Base-by-base conservation (phyloP, 257 asterid genomes). In the Solanum ossicruentum region DNA sequence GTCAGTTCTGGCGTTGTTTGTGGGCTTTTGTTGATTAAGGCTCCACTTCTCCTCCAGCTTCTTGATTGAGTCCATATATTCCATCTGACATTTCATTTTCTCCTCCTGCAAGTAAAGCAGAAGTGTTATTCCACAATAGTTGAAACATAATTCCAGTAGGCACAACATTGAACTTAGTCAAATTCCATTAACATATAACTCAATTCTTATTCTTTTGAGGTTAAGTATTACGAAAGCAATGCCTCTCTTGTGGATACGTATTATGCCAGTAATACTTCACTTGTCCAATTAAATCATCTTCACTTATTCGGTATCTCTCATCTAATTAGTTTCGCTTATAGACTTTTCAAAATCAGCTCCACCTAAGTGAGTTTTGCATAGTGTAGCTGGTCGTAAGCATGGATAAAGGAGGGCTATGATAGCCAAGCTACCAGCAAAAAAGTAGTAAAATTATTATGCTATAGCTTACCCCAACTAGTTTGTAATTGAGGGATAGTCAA, bases 61-160 rank as follows among this genome's bases (percentile, higher is more conserved):
- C 92, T 97, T 94, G 86, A 97, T 97, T 70, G 99, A 95, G 87
- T 95, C 93, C 98, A 95, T 92, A 89, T 95, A 97, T 86, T 97
- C 99, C 99, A 97, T 90, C 91, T 95, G 99, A 80, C 99, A 97
- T 91, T 94, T 95, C 67, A 92, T 93, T 89, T 94, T 97, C 90
- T 94, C 99, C 92, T 93, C 98, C 99, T 97, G 86, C 88, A 83
- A 65, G 60, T 80, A 83, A 81, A 85, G 75, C 39, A 70, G 21
- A 26, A 45, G 36, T 18, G 41, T 36, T 4, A 80, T 60, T 85
- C 32, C 71, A 75, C 57, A 65, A 21, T 55, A 49, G 67, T 77
- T 81, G 52, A 63, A 43, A 60, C 39, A 5, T 69, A 23, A 75
- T 60, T 51, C 86, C 79, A 82, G 85, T 65, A 52, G 52, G 39